Percentiles rank a stretch among this genome's conserved stretches.
Evolutionary conservation across 2,329 filamentous ascomycete genomes (phyloP).

Genomic region (Fusarium pseudoanthophilum): DNA sequence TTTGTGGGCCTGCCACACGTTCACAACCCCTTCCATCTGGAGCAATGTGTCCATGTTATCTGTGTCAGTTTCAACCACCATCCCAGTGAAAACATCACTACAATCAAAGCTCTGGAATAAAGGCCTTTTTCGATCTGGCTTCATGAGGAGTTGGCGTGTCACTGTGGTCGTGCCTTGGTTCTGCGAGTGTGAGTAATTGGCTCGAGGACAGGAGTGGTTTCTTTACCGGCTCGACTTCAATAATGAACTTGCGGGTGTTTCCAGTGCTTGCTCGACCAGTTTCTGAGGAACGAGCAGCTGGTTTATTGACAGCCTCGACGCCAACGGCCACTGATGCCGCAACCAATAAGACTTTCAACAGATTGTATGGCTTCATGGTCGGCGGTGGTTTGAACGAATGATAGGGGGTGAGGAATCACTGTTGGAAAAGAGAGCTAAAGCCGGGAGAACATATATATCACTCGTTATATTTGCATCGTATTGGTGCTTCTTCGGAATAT

Average conservation of each 20-base stretch:
- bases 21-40: conserved; percentile 49
- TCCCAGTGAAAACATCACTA: conserved; percentile 50
- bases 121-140: conserved; percentile 18
- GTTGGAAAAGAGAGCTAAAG: neutral
- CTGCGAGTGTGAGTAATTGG: conserved; percentile 31
- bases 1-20: conserved; percentile 51
- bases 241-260: conserved; percentile 39
- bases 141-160: conserved; percentile 38
- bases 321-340: conserved; percentile 12
- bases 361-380: conserved; percentile 32
- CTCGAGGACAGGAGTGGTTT: neutral
- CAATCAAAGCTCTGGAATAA: conserved; percentile 49
- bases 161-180: conserved; percentile 26
- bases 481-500: conserved; percentile 39
- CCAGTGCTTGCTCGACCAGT: conserved; percentile 8
- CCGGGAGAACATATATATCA: conserved; percentile 10
- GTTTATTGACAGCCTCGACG: conserved; percentile 8
- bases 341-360: conserved; percentile 27
- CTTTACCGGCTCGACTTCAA: conserved; percentile 43
- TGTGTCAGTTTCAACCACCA: conserved; percentile 47
- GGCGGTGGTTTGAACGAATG: neutral
- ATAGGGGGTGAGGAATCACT: neutral
- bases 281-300: neutral
- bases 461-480: neutral
- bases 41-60: conserved; percentile 49